Evolutionary conservation across 2,329 filamentous ascomycete species (phyloP).

Genomic region (Penicillium griseofulvum): DNA sequence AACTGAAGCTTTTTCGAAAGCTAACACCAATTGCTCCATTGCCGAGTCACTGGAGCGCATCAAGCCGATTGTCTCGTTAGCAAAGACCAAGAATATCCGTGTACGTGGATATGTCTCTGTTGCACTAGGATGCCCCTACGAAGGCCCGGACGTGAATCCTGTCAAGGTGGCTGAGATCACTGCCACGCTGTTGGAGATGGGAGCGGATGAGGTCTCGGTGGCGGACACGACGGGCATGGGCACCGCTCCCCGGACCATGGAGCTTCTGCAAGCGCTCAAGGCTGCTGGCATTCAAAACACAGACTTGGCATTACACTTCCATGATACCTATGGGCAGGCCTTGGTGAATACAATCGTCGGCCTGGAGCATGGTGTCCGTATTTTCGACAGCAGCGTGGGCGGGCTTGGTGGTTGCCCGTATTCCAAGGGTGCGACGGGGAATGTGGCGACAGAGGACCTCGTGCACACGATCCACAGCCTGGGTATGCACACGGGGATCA

Average conservation of each 20-base stretch:
- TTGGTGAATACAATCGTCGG: constrained; percentile 62
- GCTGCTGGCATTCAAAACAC: constrained; percentile 59
- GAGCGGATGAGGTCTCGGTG: constrained; percentile 63
- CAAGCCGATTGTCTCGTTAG: constrained; percentile 56
- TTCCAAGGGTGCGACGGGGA: constrained; percentile 64
- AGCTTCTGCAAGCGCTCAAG: constrained; percentile 57
- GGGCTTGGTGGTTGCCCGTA: constrained; percentile 65
- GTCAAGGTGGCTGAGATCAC: constrained; percentile 62
- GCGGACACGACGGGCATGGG: constrained; percentile 68
- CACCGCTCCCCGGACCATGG: constrained; percentile 59
- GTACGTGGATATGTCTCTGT: constrained; percentile 66
- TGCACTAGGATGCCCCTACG: constrained; percentile 64
- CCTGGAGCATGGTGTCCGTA: constrained; percentile 61
- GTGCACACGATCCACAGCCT: constrained; percentile 60
- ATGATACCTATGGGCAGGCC: constrained; percentile 66
- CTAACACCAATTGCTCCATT: constrained; percentile 65
- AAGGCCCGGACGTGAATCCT: constrained; percentile 61
- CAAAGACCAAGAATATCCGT: constrained; percentile 55
- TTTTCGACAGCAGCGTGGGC: constrained; percentile 63
- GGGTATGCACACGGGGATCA: constrained; percentile 59
- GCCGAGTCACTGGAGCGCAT: constrained; percentile 60
- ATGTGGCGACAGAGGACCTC: constrained; percentile 63
- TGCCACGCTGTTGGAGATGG: constrained; percentile 61
- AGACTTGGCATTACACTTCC: constrained; percentile 64
- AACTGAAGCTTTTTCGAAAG: constrained; percentile 63